A percentile compares a stretch with the other conserved stretches of the same genome.
Conservation (phyloP, 768 basidiomycete genomes). For the Russula vinacea region DNA sequence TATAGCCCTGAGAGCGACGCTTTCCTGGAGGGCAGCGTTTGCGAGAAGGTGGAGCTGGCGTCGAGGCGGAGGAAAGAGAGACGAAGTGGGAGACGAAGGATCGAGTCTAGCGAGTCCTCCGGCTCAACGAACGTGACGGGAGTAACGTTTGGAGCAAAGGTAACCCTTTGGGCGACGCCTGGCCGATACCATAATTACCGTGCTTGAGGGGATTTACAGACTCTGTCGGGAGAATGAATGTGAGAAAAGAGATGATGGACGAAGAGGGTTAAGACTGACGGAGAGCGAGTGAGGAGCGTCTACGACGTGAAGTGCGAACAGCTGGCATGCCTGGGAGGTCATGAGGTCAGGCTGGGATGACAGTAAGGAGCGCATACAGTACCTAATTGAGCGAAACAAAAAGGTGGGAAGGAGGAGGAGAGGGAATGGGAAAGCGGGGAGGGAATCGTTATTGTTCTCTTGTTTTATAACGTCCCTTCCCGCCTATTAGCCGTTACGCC, state of each 20-base stretch:
- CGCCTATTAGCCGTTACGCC: conserved; percentile 7
- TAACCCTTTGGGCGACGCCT: conserved; percentile 48
- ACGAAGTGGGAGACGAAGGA: conserved; percentile 37
- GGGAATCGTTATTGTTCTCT: conserved; percentile 26
- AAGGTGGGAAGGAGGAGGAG: neutral
- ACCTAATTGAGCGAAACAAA: conserved; percentile 32
- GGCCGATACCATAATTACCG: conserved; percentile 50
- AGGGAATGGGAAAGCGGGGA: neutral
- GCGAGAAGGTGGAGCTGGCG: conserved; percentile 42
- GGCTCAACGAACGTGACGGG: conserved; percentile 48
- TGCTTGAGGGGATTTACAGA: conserved; percentile 44
- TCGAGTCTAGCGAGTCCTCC: conserved; percentile 36
- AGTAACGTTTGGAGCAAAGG: conserved; percentile 62
- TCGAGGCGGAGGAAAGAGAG: conserved; percentile 54
- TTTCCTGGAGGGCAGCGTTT: conserved; percentile 58
- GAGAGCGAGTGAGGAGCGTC: conserved; percentile 29
- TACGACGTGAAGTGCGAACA: conserved; percentile 27
- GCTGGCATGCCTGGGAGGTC: conserved; percentile 27
- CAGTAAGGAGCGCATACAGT: conserved; percentile 3
- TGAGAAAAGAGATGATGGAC: too few species aligned
- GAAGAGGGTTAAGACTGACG: conserved; percentile 17
- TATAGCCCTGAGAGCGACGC: conserved; percentile 53
- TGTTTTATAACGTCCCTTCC: conserved; percentile 21
- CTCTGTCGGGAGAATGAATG: neutral
- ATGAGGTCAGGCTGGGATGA: neutral